Conservation (phyloP, 495 filamentous ascomycete genomes). For the Daldinia loculata region DNA sequence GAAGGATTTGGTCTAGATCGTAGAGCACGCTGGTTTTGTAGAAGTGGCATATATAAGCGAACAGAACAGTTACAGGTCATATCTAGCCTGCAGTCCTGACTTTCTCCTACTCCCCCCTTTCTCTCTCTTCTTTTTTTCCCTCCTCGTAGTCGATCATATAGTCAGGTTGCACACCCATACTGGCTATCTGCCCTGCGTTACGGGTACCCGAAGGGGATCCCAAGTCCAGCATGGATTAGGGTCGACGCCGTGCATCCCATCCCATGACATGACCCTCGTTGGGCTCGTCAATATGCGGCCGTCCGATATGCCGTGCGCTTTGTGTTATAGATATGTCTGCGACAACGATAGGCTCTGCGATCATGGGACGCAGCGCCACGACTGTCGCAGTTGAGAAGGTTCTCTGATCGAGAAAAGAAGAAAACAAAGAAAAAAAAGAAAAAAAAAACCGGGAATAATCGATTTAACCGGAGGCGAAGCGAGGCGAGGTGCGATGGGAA, state of each 20-base stretch:
- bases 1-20: too few relatives aligned
- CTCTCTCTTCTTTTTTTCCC: not conserved
- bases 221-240: not conserved
- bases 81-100: slow-evolving; percentile 1
- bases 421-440: too few relatives aligned
- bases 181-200: not conserved
- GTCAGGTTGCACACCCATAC: not conserved
- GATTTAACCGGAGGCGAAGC: too few relatives aligned
- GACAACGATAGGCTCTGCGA: slow-evolving; percentile 4
- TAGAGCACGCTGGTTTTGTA: not conserved
- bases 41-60: not conserved
- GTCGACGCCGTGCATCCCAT: slow-evolving; percentile 6
- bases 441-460: too few relatives aligned
- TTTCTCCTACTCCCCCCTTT: not conserved
- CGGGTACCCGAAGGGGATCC: not conserved
- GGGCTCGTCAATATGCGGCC: slow-evolving; percentile 1
- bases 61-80: not conserved
- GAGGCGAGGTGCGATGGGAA: too few relatives aligned
- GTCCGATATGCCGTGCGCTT: slow-evolving; percentile 1
- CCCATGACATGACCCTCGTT: not conserved
- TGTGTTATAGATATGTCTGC: slow-evolving; percentile 14
- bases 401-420: too few relatives aligned
- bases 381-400: not conserved
- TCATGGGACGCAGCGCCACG: slow-evolving; percentile 25
- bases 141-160: not conserved